Evolutionary conservation across 1,284 basidiomycete genomes (phyloP), one percentile per base, ranked within the genome.

Genomic region (Inonotus hispidus): DNA sequence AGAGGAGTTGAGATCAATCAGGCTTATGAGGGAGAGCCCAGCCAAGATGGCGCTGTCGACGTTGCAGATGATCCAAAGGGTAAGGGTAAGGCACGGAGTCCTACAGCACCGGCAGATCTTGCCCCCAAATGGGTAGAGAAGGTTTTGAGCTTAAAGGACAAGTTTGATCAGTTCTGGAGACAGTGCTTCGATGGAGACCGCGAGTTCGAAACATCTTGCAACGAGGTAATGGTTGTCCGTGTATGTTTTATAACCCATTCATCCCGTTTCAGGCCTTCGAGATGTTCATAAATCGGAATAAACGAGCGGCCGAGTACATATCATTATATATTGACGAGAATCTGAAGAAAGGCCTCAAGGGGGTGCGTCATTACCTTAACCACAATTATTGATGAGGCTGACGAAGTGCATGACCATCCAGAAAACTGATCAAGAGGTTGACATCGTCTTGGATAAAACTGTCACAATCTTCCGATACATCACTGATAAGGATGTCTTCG

Each of bases 271-370:
- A 96, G 93, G 95, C 95, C 0, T 98, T 98, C 69, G 89, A 92
- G 71, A 83, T 87, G 0, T 97, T 99, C 72, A 87, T 99, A 71
- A 98, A 99, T 73, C 77, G 81, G 41, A 95, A 98, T 70, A 82
- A 85, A 53, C 90, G 92, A 67, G 85, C 93, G 8, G 88, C 97
- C 1, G 97, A 99, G 70, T 99, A 88, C 72, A 93, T 98, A 55
- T 99, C 96, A 1, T 77, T 99, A 60, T 99, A 94, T 74, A 95
- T 99, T 65, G 97, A 99, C 69, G 96, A 99, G 68, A 90, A 99
- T 71, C 80, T 99, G 43, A 95, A 92, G 75, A 94, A 95, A 71
- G 96, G 97, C 0, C 81, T 98, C 37, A 98, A 95, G 77, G 92
- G 93, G 57, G 94, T 96, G 71, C 66, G 92, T 77, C 54, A 50